Evolutionary conservation across 805 yeast genomes (phyloP).

Genomic region (Schwanniomyces pseudopolymorphus): DNA sequence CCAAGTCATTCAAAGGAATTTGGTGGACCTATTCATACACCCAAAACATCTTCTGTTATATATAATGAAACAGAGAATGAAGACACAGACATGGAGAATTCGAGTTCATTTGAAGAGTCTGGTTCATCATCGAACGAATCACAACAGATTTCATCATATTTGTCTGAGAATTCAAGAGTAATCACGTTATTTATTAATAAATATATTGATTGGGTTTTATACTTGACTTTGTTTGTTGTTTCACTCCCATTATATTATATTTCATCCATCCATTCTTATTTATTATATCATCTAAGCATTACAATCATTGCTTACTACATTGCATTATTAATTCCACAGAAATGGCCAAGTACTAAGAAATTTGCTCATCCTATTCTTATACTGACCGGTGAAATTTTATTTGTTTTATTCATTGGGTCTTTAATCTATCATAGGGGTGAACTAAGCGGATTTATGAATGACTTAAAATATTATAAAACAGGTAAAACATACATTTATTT

Average conservation of each 20-base stretch:
- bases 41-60: background rate
- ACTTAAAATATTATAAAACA: conserved; percentile 59
- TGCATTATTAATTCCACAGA: conserved; percentile 46
- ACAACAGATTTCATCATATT: background rate
- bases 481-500: conserved; percentile 64
- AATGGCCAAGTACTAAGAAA: conserved; percentile 46
- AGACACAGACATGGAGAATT: background rate
- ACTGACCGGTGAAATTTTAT: conserved; percentile 61
- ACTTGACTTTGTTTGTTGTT: conserved; percentile 44
- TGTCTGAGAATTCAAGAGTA: conserved; percentile 2
- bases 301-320: conserved; percentile 57
- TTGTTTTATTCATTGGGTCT: conserved; percentile 61
- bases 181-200: conserved; percentile 30
- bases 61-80: background rate
- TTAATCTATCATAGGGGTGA: conserved; percentile 43
- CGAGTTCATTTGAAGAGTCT: background rate
- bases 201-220: conserved; percentile 58
- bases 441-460: conserved; percentile 50
- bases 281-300: conserved; percentile 62
- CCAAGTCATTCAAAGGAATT: conserved; percentile 12
- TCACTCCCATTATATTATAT: conserved; percentile 64
- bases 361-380: conserved; percentile 72
- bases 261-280: conserved; percentile 45
- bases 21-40: conserved; percentile 6
- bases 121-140: background rate